A percentile compares a stretch with the other conserved stretches of the same genome.
Evolutionary conservation across 306 rosid genomes (phyloP).

Genomic region (Rosa multiflora): DNA sequence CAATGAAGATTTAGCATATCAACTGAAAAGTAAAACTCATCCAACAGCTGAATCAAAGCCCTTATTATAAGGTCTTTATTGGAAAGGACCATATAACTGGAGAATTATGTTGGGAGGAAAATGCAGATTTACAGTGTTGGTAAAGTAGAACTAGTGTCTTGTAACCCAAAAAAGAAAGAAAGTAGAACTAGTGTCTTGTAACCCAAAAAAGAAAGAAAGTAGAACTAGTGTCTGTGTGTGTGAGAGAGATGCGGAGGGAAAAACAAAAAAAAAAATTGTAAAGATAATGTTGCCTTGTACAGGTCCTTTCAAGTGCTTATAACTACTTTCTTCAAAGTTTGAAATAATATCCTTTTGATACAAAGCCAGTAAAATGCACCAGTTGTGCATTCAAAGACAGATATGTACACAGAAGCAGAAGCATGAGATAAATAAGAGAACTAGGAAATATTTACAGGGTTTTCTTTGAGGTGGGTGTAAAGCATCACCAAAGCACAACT

Average conservation of each 20-base stretch:
- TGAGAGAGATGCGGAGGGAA: neutral
- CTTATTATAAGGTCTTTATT: neutral
- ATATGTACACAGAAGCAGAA: neutral
- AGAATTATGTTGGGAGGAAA: neutral
- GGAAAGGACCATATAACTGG: neutral
- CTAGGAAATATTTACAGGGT: neutral
- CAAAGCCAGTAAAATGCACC: neutral
- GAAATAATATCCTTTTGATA: neutral
- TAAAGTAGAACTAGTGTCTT: neutral
- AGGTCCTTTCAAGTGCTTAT: neutral
- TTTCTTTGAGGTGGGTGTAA: neutral
- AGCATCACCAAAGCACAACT: neutral
- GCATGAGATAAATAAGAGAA: constrained; percentile 1
- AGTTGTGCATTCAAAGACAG: neutral
- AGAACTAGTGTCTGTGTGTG: neutral
- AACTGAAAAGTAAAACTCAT: neutral
- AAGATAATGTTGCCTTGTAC: neutral
- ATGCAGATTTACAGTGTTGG: neutral
- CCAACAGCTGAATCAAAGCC: neutral
- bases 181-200: neutral
- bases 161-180: too few species aligned
- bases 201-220: too few species aligned
- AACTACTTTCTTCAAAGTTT: constrained; percentile 16
- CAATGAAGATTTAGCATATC: neutral
- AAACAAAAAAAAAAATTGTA: neutral